Evolutionary conservation across 192 early-diverging fungal species (phyloP), one percentile per base, ranked within the genome.

Genomic region (Allomyces macrogynus): DNA sequence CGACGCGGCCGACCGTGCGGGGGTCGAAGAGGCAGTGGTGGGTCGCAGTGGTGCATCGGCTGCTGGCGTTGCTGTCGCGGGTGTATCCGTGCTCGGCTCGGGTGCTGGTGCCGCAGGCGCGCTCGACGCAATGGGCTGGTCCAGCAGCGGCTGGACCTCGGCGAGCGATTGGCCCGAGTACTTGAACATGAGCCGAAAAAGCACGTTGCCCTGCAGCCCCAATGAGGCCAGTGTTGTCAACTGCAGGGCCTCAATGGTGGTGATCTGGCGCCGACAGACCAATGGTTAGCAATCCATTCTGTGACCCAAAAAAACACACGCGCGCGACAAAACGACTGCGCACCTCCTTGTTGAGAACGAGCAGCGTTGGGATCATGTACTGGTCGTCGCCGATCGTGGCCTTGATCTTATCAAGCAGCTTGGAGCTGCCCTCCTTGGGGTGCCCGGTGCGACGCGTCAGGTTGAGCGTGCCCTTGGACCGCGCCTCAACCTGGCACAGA

Each of bases 111-210:
- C 7, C 32, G 32, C 32, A 40, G 32, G 32, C 8, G 32, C 32
- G 8, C 7, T 40, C 32, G 32, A 40, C 32, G 32, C 4, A 7
- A 40, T 7, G 32, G 32, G 32, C 8, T 7, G 32, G 8, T 40
- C 32, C 4, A 40, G 32, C 32, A 40, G 32, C 7, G 32, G 67
- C 61, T 74, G 43, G 62, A 79, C 76, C 24, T 77, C 74, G 10
- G 78, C 80, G 23, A 81, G 67, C 12, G 71, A 65, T 25, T 72
- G 64, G 44, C 76, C 79, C 10, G 79, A 73, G 54, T 75, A 76
- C 63, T 73, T 71, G 70, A 86, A 87, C 62, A 87, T 75, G 61
- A 93, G 69, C 20, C 89, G 78, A 66, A 91, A 74, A 32, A 86
- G 74, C 10, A 78, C 77, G 67, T 81, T 86, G 44, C 88, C 89